Base-by-base conservation (phyloP, 345 rosid genomes). In the Salix caprea region DNA sequence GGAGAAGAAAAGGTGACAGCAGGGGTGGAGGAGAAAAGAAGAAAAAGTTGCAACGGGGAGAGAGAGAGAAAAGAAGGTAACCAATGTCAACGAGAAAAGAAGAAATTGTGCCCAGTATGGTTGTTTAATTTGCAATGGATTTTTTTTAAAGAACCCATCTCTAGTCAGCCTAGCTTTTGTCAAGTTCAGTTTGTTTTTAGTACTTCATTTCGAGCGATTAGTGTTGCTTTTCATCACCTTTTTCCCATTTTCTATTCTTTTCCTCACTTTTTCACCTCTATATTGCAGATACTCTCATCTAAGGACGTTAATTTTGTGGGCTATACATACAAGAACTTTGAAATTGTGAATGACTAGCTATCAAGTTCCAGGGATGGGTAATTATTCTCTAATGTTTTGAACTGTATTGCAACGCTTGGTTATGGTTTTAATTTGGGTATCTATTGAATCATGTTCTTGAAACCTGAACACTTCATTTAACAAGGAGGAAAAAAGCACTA, bases 311-410 rank as follows among this genome's bases (percentile, higher is more conserved):
- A 91, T 77, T 91, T 93, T 82, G 91, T 93, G 77, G 93, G 96
- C 40, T 91, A 90, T 80, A 93, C 96, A 34, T 90, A 89, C 80
- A 93, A 91, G 88, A 93, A 91, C 82, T 90, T 90, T 50, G 97
- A 93, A 81, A 90, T 93, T 70, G 92, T 91, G 84, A 88, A 93
- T 64, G 94, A 90, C 78, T n/a, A n/a, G n/a, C n/a, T 93, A 91
- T 80, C 94, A 90, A 88, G 92, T 89, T 58, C 94, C 92, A 44
- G 94, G 94, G 64, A 90, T 93, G 81, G 89, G 98, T 90, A 86
- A 75, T n/a, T n/a, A n/a, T 46, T 28, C 72, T 71, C 75, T 36
- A 56, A 50, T 79, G 70, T 67, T 56, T 44, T 46, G 11, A 44
- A 14, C 28, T 23, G 64, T 6, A 23, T 23, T 58, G 64, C 64